phyloP scores from a whole-genome alignment of 495 filamentous ascomycete genomes.

The Peziza echinospora region DNA sequence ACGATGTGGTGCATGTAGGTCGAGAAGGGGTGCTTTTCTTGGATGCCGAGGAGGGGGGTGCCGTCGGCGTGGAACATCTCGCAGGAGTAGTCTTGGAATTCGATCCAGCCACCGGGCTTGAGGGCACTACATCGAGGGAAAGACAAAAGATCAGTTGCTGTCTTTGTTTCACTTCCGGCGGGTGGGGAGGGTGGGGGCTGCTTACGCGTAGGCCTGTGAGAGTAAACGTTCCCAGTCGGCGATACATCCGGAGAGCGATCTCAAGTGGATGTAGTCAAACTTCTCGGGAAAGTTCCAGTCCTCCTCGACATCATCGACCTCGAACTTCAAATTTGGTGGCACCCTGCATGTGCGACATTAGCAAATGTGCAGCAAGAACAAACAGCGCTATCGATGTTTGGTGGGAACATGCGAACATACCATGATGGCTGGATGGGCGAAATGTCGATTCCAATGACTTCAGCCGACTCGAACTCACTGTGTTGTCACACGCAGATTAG shows the following conservation, averaged over 20 bases:
- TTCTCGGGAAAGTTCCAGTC: slow-evolving; percentile 31
- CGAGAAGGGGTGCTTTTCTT: slow-evolving; percentile 6
- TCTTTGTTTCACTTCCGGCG: background rate
- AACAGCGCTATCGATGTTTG: background rate
- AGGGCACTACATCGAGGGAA: slow-evolving; percentile 20
- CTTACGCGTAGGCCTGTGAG: slow-evolving; percentile 21
- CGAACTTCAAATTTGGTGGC: slow-evolving; percentile 21
- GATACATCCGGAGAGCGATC: slow-evolving; percentile 32
- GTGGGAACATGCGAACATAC: too few relatives aligned
- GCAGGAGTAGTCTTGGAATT: slow-evolving; percentile 28
- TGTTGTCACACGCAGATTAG: background rate
- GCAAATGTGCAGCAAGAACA: slow-evolving; percentile 21
- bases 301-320: slow-evolving; percentile 32
- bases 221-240: slow-evolving; percentile 32
- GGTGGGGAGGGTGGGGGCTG: background rate
- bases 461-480: slow-evolving; percentile 29
- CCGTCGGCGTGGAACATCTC: slow-evolving; percentile 27
- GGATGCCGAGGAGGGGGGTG: slow-evolving; percentile 18
- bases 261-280: slow-evolving; percentile 44
- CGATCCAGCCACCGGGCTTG: slow-evolving; percentile 30
- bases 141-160: background rate
- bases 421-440: slow-evolving; percentile 40
- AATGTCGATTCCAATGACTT: slow-evolving; percentile 40
- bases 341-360: slow-evolving; percentile 22
- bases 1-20: background rate